Percentiles rank a stretch among this genome's conserved stretches.
Conservation (phyloP, 257 asterid species). For the Solanum piurae region DNA sequence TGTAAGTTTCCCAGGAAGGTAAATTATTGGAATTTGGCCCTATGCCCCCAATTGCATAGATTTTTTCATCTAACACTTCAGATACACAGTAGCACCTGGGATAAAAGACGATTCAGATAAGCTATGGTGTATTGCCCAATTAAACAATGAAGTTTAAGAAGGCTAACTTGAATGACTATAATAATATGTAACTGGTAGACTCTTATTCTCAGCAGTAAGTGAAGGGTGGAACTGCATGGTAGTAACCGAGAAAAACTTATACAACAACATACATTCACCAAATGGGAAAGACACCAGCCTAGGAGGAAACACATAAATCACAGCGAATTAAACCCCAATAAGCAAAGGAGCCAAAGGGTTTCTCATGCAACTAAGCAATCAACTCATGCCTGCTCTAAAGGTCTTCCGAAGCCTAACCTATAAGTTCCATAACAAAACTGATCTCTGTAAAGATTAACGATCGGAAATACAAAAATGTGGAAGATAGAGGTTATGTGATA, state of each 20-base stretch:
- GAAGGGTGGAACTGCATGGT: neutral
- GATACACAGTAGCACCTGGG: slow-evolving; percentile 61
- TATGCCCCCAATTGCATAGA: slow-evolving; percentile 65
- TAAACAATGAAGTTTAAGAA: neutral
- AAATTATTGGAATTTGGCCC: slow-evolving; percentile 43
- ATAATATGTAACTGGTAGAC: neutral
- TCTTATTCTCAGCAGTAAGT: neutral
- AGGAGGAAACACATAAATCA: neutral
- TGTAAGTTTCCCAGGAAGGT: slow-evolving; percentile 57
- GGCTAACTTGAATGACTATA: neutral
- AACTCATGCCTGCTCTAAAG: neutral
- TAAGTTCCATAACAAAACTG: neutral
- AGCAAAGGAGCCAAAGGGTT: neutral
- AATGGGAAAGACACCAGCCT: neutral
- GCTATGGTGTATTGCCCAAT: neutral
- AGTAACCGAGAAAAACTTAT: neutral
- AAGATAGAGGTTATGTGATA: neutral
- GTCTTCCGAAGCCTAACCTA: neutral
- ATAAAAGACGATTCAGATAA: neutral
- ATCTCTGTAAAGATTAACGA: neutral
- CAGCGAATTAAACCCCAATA: neutral
- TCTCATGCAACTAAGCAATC: neutral
- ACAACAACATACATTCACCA: neutral
- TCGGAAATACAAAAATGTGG: neutral
- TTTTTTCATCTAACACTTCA: slow-evolving; percentile 48